phyloP scores from a whole-genome alignment of 2,329 filamentous ascomycete species.

The Monilinia aucupariae region DNA sequence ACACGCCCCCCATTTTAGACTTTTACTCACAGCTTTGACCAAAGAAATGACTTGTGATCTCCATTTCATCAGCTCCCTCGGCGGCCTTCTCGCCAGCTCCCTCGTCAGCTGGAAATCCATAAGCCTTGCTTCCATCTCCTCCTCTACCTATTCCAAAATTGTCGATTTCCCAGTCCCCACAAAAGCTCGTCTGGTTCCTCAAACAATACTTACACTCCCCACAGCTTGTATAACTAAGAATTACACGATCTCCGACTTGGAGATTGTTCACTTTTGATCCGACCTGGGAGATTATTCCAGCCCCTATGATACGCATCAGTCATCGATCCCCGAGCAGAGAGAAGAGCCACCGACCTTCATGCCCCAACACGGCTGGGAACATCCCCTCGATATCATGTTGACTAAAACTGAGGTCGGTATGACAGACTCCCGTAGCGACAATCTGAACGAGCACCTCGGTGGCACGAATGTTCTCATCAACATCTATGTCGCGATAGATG shows the following conservation, averaged over 20 bases:
- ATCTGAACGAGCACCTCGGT: slow-evolving; percentile 37
- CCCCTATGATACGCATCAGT: slow-evolving; percentile 17
- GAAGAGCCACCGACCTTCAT: slow-evolving; percentile 28
- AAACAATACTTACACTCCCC: slow-evolving; percentile 34
- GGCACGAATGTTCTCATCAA: slow-evolving; percentile 21
- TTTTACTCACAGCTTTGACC: slow-evolving; percentile 29
- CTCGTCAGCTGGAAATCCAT: slow-evolving; percentile 15
- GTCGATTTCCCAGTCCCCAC: slow-evolving; percentile 24
- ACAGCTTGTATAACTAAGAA: slow-evolving; percentile 37
- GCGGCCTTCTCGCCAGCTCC: neutral
- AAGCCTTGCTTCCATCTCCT: slow-evolving; percentile 23
- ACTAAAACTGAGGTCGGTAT: slow-evolving; percentile 25
- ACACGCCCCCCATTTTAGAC: no score
- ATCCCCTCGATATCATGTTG: slow-evolving; percentile 20
- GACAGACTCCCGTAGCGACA: slow-evolving; percentile 36
- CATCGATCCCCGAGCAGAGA: neutral
- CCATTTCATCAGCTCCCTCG: neutral
- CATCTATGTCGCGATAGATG: slow-evolving; percentile 7
- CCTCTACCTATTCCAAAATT: slow-evolving; percentile 29
- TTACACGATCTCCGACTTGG: slow-evolving; percentile 29
- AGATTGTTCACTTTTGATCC: slow-evolving; percentile 20
- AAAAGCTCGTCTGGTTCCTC: slow-evolving; percentile 31
- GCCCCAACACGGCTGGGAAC: slow-evolving; percentile 33
- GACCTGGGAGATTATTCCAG: slow-evolving; percentile 22
- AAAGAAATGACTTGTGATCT: slow-evolving; percentile 34